These are phyloP conservation scores for Paecilomyces variotii DNA, from an alignment of 2,329 filamentous ascomycete species.

Conservation along the genomic window DNA sequence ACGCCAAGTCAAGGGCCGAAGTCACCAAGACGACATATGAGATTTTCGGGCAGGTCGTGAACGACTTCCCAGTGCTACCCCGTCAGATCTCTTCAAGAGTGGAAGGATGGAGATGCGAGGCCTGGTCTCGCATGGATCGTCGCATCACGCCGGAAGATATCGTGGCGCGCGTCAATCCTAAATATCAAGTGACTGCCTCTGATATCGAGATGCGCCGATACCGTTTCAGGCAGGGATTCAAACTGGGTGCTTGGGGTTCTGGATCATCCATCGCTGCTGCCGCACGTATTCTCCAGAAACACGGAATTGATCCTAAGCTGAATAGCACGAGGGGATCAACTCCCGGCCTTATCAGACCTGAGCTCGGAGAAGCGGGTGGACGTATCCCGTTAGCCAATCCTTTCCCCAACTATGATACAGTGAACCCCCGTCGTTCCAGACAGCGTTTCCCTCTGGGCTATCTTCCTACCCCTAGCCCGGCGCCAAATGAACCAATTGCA, in stretches of 20 bases:
- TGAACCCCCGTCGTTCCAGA: neutral
- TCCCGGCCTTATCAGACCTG: slow-evolving; percentile 13
- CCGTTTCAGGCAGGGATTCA: slow-evolving; percentile 8
- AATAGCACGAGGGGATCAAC: slow-evolving; percentile 17
- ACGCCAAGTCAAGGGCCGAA: neutral
- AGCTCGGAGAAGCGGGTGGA: slow-evolving; percentile 12
- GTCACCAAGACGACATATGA: slow-evolving; percentile 6
- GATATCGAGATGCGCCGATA: slow-evolving; percentile 7
- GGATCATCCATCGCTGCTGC: slow-evolving; percentile 7
- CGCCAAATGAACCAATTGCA: neutral
- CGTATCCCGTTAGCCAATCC: slow-evolving; percentile 9
- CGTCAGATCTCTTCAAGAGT: slow-evolving; percentile 13
- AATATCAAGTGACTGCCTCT: slow-evolving; percentile 1
- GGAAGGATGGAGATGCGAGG: slow-evolving; percentile 17
- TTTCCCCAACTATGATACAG: neutral
- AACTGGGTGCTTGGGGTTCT: slow-evolving; percentile 8
- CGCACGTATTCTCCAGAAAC: slow-evolving; percentile 1
- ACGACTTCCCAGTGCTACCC: slow-evolving; percentile 8
- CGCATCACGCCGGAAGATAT: slow-evolving; percentile 15
- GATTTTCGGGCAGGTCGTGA: slow-evolving; percentile 9
- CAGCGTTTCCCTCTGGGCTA: neutral
- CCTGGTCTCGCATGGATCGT: slow-evolving; percentile 17
- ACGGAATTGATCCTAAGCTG: slow-evolving; percentile 3
- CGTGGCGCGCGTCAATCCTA: slow-evolving; percentile 14
- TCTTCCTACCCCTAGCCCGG: neutral